These are phyloP conservation scores for Lasiosphaeria ovina DNA, from an alignment of 495 filamentous ascomycete species.

Conservation along the genomic window DNA sequence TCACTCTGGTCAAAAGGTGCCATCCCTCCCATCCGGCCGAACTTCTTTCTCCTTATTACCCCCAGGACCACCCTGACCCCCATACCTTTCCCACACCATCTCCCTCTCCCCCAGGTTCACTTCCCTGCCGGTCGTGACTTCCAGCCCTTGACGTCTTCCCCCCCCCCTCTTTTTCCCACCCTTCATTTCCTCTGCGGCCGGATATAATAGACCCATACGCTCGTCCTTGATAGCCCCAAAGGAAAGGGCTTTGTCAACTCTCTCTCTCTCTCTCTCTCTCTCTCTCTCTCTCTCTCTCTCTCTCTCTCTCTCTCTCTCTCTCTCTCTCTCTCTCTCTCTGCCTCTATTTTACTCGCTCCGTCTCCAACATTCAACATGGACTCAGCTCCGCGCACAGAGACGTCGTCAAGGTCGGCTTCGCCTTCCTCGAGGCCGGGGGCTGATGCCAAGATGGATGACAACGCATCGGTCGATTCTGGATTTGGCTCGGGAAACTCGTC, in stretches of 20 bases:
- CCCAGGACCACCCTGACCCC: constrained; percentile 18
- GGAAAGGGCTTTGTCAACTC: too few relatives aligned
- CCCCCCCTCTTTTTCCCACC: not conserved
- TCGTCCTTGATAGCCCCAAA: not conserved
- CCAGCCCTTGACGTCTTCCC: not conserved
- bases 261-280: too few relatives aligned
- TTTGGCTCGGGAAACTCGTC: constrained; percentile 75
- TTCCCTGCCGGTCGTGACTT: constrained; percentile 3
- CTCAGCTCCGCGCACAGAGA: constrained; percentile 22
- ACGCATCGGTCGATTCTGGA: constrained; percentile 70
- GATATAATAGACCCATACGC: not conserved
- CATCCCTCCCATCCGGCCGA: constrained; percentile 5
- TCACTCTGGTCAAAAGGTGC: constrained; percentile 6
- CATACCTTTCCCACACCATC: constrained; percentile 9
- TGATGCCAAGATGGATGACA: constrained; percentile 31
- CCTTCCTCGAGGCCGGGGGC: constrained; percentile 21
- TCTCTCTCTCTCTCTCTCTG: not conserved
- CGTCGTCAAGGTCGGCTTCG: constrained; percentile 34
- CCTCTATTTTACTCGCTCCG: not conserved
- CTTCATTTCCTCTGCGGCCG: not conserved
- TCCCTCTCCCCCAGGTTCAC: not conserved
- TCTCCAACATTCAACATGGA: constrained; percentile 27
- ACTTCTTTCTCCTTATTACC: constrained; percentile 22
- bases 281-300: not conserved
- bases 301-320: not conserved